Evolutionary conservation across 176 grass and related monocot genomes (phyloP), one percentile per base, ranked within the genome.

Genomic region (Rhynchospora breviuscula): DNA sequence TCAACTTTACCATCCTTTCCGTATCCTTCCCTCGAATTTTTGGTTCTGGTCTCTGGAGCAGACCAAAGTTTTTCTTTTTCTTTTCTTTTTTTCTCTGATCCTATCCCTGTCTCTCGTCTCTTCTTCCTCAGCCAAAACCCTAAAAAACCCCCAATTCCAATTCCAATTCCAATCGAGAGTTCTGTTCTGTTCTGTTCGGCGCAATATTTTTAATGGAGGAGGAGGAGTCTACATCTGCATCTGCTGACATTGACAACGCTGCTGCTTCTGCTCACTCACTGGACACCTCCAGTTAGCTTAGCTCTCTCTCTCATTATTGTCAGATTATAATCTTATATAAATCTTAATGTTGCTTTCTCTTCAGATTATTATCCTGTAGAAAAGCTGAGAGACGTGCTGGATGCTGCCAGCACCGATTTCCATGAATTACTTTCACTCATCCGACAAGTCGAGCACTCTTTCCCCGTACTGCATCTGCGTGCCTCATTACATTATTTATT

Each of bases 371-470:
- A 78, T 90, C 79, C 86, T 81, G 66, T 87, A 63, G 85, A 67
- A 46, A 97, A 65, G 43, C 49, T 91, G 84, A 84, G n/a, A 49
- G 48, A 66, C 14, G 69, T 91, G 54, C 12, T 85, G 62, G 86
- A 91, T 15, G 65, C 33, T 23, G 75, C 81, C 22, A 56, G 23
- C 8, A 10, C 3, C 0, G 68, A 94, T 78, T 94, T 94, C 63
- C 87, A 92, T 85, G 65, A 87, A 62, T 94, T 92, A 87, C 73
- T 90, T 78, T 92, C 90, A 51, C 79, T 97, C 10, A 84, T 93
- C 79, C 79, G 35, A 80, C 56, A 81, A 49, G 73, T 87, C 8
- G 95, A 97, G 73, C 79, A 91, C 88, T 88, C 86, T 74, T 87
- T 67, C 40, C 53, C 82, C 64, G 92, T 97, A 91, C 72, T 87